Base-by-base conservation (phyloP, 441 rosid genomes). In the Viola pubescens region DNA sequence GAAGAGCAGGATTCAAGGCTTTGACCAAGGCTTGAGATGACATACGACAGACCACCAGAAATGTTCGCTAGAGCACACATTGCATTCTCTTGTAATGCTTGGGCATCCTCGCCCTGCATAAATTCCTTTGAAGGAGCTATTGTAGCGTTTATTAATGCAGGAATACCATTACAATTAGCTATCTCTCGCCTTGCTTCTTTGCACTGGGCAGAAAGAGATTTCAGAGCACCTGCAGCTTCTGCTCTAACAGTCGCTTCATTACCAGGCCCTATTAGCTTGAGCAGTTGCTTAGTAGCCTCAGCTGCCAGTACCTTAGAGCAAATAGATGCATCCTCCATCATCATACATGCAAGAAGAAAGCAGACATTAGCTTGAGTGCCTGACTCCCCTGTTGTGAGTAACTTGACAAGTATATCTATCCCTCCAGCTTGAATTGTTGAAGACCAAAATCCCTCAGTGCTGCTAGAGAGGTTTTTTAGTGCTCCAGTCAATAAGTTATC, bases 111-210 rank as follows among this genome's bases (percentile, higher is more conserved):
- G 44, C 99, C 99, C 77, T 91, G 98, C 99, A 95, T 91, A 68
- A 85, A 95, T 79, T 95, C 98, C 82, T 95, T 95, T 1, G 98
- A 95, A 26, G 99, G 98, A 77, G 99, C 97, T 66, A 95, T 91
- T 54, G 98, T 91, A 57, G 98, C 99, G 72, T 86, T 91, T 66
- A 95, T 95, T 59, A 95, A 73, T 57, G 82, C 83, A 45, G 98
- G 98, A 71, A 95, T 91, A 59, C 99, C 99, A 72, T 88, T 89
- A 56, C 81, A 71, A 73, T 76, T 83, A 56, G 98, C 99, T 46
- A 91, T 88, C 68, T 95, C 97, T 57, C 75, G 77, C 70, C 95
- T 86, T 56, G 99, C 98, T 75, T 91, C 98, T 78, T 89, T 89
- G 70, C 87, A 83, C 68, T 82, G 96, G 16, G 88, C 81, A 75